A percentile compares a stretch with the other conserved stretches of the same genome.
These are phyloP conservation scores for Begonia peltatifolia DNA, from an alignment of 306 rosid genomes.

Conservation along the genomic window DNA sequence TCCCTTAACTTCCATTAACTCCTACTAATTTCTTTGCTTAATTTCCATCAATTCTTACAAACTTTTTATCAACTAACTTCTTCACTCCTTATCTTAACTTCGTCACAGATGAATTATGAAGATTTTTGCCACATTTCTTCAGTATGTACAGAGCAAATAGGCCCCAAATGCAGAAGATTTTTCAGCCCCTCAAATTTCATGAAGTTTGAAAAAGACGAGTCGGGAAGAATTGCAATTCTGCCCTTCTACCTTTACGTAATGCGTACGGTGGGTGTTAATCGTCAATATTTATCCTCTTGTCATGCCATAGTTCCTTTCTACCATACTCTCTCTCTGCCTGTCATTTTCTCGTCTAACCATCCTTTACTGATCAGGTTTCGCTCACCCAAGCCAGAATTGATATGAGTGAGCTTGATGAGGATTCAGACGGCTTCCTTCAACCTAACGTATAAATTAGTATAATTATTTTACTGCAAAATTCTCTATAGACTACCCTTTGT, in stretches of 20 bases:
- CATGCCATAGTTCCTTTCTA: not conserved
- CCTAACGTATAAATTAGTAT: slow-evolving; percentile 45
- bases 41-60: no score
- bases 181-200: slow-evolving; percentile 99
- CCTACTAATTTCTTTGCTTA: no score
- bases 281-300: not conserved
- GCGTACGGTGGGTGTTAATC: slow-evolving; percentile 70
- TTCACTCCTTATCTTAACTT: no score
- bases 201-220: slow-evolving; percentile 99
- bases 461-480: slow-evolving; percentile 1
- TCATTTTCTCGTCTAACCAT: slow-evolving; percentile 2
- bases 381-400: slow-evolving; percentile 98
- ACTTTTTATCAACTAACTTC: no score
- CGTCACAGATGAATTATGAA: slow-evolving; percentile 85
- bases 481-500: no score
- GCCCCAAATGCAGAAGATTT: slow-evolving; percentile 87
- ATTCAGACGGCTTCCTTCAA: slow-evolving; percentile 97
- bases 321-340: not conserved
- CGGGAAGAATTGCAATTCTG: slow-evolving; percentile 97
- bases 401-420: slow-evolving; percentile 98
- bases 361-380: slow-evolving; percentile 59
- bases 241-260: slow-evolving; percentile 98
- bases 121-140: slow-evolving; percentile 99
- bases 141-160: slow-evolving; percentile 96
- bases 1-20: no score